Evolutionary conservation across 2,329 filamentous ascomycete genomes (phyloP).

Genomic region (Fusarium heterosporum): DNA sequence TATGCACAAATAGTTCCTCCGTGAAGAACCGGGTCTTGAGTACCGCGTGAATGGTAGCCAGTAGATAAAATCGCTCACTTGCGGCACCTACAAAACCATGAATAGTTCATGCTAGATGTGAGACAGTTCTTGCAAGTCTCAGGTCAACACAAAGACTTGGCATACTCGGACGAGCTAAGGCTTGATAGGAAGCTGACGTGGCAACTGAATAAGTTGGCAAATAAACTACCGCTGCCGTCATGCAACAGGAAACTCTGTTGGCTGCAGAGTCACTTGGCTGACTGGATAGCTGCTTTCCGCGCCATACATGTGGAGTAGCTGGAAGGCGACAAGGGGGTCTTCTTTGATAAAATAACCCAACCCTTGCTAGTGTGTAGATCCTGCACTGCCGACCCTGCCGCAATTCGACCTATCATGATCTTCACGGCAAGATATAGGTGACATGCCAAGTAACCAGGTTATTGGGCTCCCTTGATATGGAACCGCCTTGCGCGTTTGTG

Average conservation of each 20-base stretch:
- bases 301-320: constrained; percentile 6
- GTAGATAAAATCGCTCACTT: constrained; percentile 4
- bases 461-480: neutral
- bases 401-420: neutral
- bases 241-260: neutral
- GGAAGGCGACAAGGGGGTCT: constrained; percentile 7
- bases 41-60: neutral
- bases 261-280: neutral
- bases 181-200: constrained; percentile 7
- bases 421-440: neutral
- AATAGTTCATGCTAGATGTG: neutral
- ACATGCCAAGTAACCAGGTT: neutral
- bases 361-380: constrained; percentile 7
- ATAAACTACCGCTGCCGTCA: neutral
- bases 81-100: neutral
- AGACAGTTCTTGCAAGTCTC: neutral
- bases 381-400: neutral
- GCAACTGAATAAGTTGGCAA: neutral
- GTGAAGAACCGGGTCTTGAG: neutral
- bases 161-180: neutral
- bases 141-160: neutral
- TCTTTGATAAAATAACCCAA: neutral
- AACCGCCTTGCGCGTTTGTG: neutral
- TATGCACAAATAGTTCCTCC: neutral
- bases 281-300: neutral